Evolutionary conservation across 345 rosid genomes (phyloP), one percentile per base, ranked within the genome.

Genomic region (Melastoma malabathricum): DNA sequence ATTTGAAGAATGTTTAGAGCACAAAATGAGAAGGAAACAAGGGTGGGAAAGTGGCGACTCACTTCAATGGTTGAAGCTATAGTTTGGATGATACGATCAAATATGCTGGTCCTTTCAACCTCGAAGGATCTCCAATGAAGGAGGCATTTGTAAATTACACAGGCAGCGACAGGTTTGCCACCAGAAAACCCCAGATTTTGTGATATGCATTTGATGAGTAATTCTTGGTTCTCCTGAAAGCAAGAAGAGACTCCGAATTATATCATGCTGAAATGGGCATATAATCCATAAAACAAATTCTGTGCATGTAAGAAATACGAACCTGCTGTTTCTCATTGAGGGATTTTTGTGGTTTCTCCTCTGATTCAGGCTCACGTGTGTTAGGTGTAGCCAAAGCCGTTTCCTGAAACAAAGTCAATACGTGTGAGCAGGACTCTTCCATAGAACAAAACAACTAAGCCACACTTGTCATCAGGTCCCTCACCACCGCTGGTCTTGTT

Each of bases 41-140:
- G 62, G 55, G 22, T 62, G 57, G 54, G 22, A 52, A 45, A 47
- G 62, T 38, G 15, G 45, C 8, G 57, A 59, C 60, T 69, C 68
- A 89, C 97, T 66, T 89, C 95, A 47, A 86, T 73, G 43, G 95
- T 73, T 41, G 95, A 75, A 64, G 97, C 93, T 71, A 89, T 83
- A 61, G 95, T 77, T 66, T 89, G 97, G 67, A 89, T 89, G 56
- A 89, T 81, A 56, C 95, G 95, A 73, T 92, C 97, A 79, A 92
- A 87, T 61, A 92, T 82, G 51, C 65, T 73, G 19, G 97, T 92
- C 69, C 95, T 78, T 79, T 88, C 99, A 48, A 78, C 97, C 76
- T 92, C 99, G 76, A 92, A 87, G 64, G 97, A 92, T 65, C 94
- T 81, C 99, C 99, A 92, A 39, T 92, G 99, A 60, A 84, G 93